phyloP scores from a whole-genome alignment of 2,329 filamentous ascomycete genomes.

The Fusarium abutilonis region DNA sequence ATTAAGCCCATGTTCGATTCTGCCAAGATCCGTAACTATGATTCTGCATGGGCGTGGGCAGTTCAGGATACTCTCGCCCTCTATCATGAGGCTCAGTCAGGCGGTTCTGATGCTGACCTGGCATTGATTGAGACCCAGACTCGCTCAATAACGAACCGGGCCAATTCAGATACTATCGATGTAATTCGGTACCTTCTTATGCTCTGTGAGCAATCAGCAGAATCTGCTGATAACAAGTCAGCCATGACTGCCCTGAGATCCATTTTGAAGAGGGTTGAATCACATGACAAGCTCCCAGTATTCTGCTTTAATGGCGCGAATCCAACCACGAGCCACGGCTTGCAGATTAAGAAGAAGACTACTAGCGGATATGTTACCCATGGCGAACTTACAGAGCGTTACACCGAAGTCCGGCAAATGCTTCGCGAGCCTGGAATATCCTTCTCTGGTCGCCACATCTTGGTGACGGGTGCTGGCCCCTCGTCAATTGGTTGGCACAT shows the following conservation, averaged over 20 bases:
- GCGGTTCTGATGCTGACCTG: conserved; percentile 88
- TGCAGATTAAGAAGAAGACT: conserved; percentile 63
- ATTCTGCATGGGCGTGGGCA: conserved; percentile 99
- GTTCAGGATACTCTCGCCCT: conserved; percentile 96
- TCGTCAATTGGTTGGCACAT: conserved; percentile 98
- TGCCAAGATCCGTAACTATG: conserved; percentile 93
- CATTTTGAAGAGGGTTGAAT: too few relatives aligned
- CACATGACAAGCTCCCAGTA: too few relatives aligned
- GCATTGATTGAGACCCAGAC: conserved; percentile 98
- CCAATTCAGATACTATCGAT: conserved; percentile 91
- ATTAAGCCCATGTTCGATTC: conserved; percentile 94
- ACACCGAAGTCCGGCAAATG: conserved; percentile 87
- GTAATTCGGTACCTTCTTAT: conserved; percentile 71
- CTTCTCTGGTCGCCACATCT: conserved; percentile 91
- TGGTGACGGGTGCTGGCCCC: conserved; percentile 98
- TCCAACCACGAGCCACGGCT: too few relatives aligned
- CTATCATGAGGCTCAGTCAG: conserved; percentile 99
- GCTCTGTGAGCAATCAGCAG: too few relatives aligned
- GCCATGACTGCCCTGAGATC: too few relatives aligned
- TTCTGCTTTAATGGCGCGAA: too few relatives aligned
- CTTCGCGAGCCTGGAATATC: conserved; percentile 84
- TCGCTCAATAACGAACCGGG: conserved; percentile 98
- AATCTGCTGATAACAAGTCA: too few relatives aligned
- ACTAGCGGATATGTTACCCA: conserved; percentile 98
- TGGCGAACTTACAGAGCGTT: conserved; percentile 97